Base-by-base conservation (phyloP, 176 grass and related monocot species). In the Triticum turgidum region DNA sequence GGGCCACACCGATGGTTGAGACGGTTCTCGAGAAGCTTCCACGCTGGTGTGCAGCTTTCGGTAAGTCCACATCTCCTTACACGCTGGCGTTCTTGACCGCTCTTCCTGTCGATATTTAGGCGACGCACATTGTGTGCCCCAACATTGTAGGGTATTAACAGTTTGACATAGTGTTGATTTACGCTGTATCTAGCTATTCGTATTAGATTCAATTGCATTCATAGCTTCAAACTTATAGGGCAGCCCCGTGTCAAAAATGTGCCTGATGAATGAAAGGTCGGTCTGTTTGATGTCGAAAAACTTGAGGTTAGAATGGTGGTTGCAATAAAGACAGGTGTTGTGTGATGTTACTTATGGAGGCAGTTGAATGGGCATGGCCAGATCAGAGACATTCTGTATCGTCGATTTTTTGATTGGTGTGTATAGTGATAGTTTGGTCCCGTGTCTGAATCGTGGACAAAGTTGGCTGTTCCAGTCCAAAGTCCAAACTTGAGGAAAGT, bases 31-130 rank as follows among this genome's bases (percentile, higher is more conserved):
- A 92, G 65, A 99, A 96, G 83, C 93, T 99, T 87, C 94, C 97
- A 39, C 78, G 20, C 18, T 99, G 97, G 97, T 94, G 84, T 51
- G 83, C 94, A 4, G 86, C 88, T 33, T 99, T 94, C 18, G 94
- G 94, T 47, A 99, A 99, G 89, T 94, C 88, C 41, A 94, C 94
- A 27, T 87, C 92, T 25, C 94, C 94, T 17, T 76, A 85, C 84
- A 94, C 89, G 24, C 62, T 99, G 9, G 93, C 94, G 82, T 99
- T 99, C 91, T 69, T 99, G 85, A 82, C 92, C 9, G 83, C 83
- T n/a, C 92, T 99, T 71, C 92, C 89, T 62, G 92, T 91, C 67
- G 5, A 94, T 79, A 92, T 99, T 88, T 96, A 94, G 90, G 51
- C 39, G 18, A 35, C 3, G 59, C 34, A 32, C 7, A 63, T 79